phyloP scores from a whole-genome alignment of 805 yeast genomes.

The Nakazawaea peltata region DNA sequence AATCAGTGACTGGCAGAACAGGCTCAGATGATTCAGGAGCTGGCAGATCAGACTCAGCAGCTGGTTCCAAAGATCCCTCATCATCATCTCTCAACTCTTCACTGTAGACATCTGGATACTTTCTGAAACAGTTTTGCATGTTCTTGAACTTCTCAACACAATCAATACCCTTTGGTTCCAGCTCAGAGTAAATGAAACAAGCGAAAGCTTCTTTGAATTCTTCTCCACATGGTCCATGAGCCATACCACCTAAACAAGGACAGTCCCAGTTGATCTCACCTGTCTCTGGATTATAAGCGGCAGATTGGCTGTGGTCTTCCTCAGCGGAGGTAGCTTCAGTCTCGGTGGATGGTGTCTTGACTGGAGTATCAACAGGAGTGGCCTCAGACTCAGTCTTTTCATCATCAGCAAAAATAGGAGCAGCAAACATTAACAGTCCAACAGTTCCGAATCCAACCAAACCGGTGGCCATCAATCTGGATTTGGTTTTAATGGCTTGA shows the following conservation, averaged over 20 bases:
- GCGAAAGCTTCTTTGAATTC: slow-evolving; percentile 92
- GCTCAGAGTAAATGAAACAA: slow-evolving; percentile 88
- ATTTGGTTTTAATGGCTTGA: too few relatives aligned
- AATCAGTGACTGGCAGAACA: neutral
- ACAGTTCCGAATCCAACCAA: slow-evolving; percentile 1
- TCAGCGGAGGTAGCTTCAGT: slow-evolving; percentile 14
- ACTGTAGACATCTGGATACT: slow-evolving; percentile 86
- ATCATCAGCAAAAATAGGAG: slow-evolving; percentile 3
- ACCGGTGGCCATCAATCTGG: slow-evolving; percentile 4
- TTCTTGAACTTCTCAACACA: slow-evolving; percentile 83
- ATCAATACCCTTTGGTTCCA: slow-evolving; percentile 95
- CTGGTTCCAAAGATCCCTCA: slow-evolving; percentile 15
- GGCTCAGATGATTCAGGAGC: neutral
- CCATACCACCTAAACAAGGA: slow-evolving; percentile 99
- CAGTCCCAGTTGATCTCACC: slow-evolving; percentile 99
- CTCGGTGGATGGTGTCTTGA: too few relatives aligned
- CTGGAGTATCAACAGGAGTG: neutral
- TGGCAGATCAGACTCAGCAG: neutral
- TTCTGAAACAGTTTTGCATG: slow-evolving; percentile 93
- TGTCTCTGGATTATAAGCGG: slow-evolving; percentile 92
- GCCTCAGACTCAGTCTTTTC: slow-evolving; percentile 1
- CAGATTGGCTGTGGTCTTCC: slow-evolving; percentile 35
- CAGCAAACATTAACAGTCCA: neutral
- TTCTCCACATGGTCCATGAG: slow-evolving; percentile 96
- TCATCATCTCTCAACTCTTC: slow-evolving; percentile 81